These are phyloP conservation scores for Setaria italica DNA, from an alignment of 202 grass and related monocot species.

Conservation along the genomic window DNA sequence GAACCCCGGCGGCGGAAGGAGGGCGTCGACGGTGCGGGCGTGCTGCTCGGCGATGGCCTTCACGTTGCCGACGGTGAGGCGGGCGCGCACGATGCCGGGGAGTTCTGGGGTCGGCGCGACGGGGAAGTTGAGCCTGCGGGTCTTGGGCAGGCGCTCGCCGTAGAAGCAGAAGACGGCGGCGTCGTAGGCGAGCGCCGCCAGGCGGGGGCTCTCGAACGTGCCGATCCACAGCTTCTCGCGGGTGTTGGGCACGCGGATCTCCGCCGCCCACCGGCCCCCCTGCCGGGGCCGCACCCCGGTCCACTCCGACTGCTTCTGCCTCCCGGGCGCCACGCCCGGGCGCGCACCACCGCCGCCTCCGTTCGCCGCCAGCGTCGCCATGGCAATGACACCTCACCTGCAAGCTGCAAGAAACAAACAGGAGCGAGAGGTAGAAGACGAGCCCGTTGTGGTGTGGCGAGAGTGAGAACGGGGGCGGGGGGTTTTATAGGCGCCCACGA, in stretches of 20 bases:
- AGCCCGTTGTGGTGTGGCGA: background rate
- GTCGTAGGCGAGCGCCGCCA: conserved; percentile 31
- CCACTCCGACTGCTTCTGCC: conserved; percentile 4
- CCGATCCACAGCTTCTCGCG: conserved; percentile 33
- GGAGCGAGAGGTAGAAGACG: background rate
- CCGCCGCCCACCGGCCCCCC: background rate
- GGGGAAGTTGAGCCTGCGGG: background rate
- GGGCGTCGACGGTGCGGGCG: background rate
- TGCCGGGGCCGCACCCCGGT: background rate
- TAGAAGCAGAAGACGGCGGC: conserved; percentile 38
- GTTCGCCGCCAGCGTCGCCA: background rate
- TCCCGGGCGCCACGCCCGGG: background rate
- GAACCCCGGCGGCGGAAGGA: background rate
- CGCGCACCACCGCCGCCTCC: background rate
- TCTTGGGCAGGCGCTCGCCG: background rate
- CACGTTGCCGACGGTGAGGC: background rate
- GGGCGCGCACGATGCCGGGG: background rate
- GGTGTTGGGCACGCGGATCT: conserved; percentile 19
- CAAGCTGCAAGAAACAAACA: background rate
- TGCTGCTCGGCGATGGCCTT: background rate
- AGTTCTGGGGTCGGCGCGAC: background rate
- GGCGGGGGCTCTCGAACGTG: background rate
- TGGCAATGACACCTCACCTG: background rate
- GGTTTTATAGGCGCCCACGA: background rate
- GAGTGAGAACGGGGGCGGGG: background rate